Base-by-base conservation (phyloP, 106 monocot species). In the Agapanthus africanus region DNA sequence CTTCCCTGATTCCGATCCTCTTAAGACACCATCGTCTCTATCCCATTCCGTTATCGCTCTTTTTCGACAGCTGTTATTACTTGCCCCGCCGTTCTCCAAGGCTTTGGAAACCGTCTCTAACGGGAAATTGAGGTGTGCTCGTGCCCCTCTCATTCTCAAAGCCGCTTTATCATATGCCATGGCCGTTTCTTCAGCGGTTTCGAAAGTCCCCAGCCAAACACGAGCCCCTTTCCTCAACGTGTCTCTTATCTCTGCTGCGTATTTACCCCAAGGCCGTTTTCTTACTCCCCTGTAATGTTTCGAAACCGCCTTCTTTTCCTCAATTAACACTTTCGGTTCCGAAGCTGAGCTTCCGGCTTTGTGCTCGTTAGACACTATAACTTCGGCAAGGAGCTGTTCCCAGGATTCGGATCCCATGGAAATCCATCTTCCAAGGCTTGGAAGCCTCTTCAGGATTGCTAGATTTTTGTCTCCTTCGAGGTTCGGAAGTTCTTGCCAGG, bases 241-340 rank as follows among this genome's bases (percentile, higher is more conserved):
- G 47, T 77, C 73, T 27, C 81, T 77, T 68, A 81, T 81, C 73
- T 81, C 81, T 23, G 81, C 81, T 37, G 81, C 81, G 54, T 69
- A 81, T 63, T 81, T 81, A 1, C 81, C 81, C 81, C 81, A 81
- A 0, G 77, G 81, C 59, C 81, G 47, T 68, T 51, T 69, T 57
- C 81, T 62, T 28, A 81, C 77, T 37, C 81, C 81, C 19, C 77
- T 67, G 39, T 77, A 81, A 32, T 70, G 68, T 30, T 7, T 72
- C 10, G 70, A 7, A 37, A 67, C 7, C 37, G 22, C 21, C 16
- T 37, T 13, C 25, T 28, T 33, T n/a, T n/a, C n/a, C n/a, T n/a
- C n/a, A n/a, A n/a, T n/a, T n/a, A n/a, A n/a, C n/a, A n/a, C n/a
- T n/a, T n/a, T n/a, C n/a, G n/a, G n/a, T n/a, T n/a, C n/a, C 15